A percentile compares a stretch with the other conserved stretches of the same genome.
phyloP scores from a whole-genome alignment of 805 yeast species.

The Lipomyces mesembrius region DNA sequence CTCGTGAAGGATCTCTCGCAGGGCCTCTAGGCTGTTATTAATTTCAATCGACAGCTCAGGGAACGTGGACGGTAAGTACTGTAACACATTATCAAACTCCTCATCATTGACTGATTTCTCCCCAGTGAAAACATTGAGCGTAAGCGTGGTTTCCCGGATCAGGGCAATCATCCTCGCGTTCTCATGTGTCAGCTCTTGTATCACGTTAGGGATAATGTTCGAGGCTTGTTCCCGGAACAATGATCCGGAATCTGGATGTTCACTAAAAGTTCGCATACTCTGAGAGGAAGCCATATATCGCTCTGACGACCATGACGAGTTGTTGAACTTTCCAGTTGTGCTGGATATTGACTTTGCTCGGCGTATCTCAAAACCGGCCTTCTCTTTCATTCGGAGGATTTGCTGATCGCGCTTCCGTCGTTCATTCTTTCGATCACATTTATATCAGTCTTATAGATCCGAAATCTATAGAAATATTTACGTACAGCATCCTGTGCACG shows the following conservation, averaged over 20 bases:
- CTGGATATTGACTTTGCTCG: constrained; percentile 23
- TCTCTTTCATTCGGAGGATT: constrained; percentile 34
- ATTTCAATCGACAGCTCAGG: constrained; percentile 34
- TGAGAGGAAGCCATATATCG: background rate
- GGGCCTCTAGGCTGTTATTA: constrained; percentile 30
- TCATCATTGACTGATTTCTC: constrained; percentile 22
- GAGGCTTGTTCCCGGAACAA: constrained; percentile 22
- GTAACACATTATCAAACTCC: constrained; percentile 24
- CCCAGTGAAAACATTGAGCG: constrained; percentile 33
- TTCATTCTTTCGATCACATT: constrained; percentile 11
- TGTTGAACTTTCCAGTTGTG: constrained; percentile 21
- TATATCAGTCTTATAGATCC: background rate
- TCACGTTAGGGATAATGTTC: constrained; percentile 24
- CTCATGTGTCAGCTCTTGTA: constrained; percentile 32
- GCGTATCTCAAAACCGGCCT: constrained; percentile 36
- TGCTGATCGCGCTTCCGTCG: constrained; percentile 36
- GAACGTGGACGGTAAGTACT: constrained; percentile 30
- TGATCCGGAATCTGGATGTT: constrained; percentile 17
- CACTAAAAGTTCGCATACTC: constrained; percentile 14
- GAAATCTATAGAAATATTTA: background rate
- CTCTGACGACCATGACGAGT: constrained; percentile 15
- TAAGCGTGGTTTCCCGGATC: constrained; percentile 30
- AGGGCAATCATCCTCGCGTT: constrained; percentile 31
- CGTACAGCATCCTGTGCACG: constrained; percentile 32
- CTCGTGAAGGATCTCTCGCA: constrained; percentile 33